Conservation (phyloP, 306 rosid genomes). For the Castanea sativa region DNA sequence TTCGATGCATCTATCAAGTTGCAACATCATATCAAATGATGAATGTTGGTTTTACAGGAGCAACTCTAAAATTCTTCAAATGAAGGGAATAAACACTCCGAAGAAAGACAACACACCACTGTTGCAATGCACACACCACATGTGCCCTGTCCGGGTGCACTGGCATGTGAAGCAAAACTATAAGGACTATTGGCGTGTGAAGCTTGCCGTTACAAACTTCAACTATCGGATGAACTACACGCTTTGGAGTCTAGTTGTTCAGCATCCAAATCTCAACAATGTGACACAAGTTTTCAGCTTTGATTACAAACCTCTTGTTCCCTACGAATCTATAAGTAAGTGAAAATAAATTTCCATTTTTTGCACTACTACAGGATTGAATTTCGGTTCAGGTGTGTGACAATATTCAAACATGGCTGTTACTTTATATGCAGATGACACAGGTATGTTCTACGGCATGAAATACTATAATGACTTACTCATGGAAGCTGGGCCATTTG, state of each 20-base stretch:
- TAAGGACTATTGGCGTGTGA: constrained; percentile 90
- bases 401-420: neutral
- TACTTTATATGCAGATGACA: constrained; percentile 62
- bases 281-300: constrained; percentile 93
- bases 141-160: constrained; percentile 92
- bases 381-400: constrained; percentile 1
- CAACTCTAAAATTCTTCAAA: constrained; percentile 60
- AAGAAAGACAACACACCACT: constrained; percentile 64
- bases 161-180: constrained; percentile 86
- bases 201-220: constrained; percentile 77
- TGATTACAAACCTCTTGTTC: constrained; percentile 73
- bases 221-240: constrained; percentile 78
- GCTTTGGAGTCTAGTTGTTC: constrained; percentile 79
- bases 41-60: constrained; percentile 44
- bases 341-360: neutral
- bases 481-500: constrained; percentile 85
- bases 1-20: neutral
- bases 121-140: constrained; percentile 87
- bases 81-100: constrained; percentile 65
- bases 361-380: neutral
- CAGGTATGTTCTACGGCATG: constrained; percentile 86
- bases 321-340: constrained; percentile 84
- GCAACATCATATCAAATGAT: neutral
- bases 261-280: constrained; percentile 92
- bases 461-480: constrained; percentile 72